Conservation (phyloP, 1,284 basidiomycete genomes). For the Puccinia novopanici region DNA sequence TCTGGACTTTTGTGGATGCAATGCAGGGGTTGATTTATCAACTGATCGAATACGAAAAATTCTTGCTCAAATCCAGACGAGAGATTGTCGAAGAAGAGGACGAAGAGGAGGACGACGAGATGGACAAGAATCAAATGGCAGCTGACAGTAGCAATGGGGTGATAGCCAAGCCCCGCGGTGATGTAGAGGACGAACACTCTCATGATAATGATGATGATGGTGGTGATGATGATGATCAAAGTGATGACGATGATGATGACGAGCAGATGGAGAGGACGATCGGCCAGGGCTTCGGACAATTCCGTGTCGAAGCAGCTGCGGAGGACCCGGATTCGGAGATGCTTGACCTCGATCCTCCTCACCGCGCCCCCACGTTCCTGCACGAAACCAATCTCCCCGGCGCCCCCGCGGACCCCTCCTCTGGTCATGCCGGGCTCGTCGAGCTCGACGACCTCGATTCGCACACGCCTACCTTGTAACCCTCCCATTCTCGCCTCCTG, state of each 20-base stretch:
- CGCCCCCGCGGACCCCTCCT: neutral
- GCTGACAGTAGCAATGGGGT: neutral
- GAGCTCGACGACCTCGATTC: neutral
- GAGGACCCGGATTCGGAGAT: neutral
- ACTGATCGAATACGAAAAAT: slow-evolving; percentile 79
- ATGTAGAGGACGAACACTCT: slow-evolving; percentile 51
- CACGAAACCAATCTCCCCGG: neutral
- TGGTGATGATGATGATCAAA: too few relatives aligned
- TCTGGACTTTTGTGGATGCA: neutral
- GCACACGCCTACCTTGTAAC: neutral
- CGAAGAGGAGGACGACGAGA: slow-evolving; percentile 3
- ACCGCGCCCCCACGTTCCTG: neutral
- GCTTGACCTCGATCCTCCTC: neutral
- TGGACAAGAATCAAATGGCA: too few relatives aligned
- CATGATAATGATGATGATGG: too few relatives aligned
- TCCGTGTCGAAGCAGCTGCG: neutral
- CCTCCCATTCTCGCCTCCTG: too few relatives aligned
- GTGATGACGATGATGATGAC: neutral
- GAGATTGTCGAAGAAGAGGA: slow-evolving; percentile 52
- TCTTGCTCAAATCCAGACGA: slow-evolving; percentile 31
- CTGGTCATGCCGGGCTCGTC: neutral
- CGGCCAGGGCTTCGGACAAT: neutral
- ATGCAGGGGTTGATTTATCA: slow-evolving; percentile 80
- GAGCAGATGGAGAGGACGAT: neutral
- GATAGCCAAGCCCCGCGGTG: too few relatives aligned